Evolutionary conservation across 192 early-diverging fungal species (phyloP), one percentile per base, ranked within the genome.

Genomic region (Backusella australiensis): DNA sequence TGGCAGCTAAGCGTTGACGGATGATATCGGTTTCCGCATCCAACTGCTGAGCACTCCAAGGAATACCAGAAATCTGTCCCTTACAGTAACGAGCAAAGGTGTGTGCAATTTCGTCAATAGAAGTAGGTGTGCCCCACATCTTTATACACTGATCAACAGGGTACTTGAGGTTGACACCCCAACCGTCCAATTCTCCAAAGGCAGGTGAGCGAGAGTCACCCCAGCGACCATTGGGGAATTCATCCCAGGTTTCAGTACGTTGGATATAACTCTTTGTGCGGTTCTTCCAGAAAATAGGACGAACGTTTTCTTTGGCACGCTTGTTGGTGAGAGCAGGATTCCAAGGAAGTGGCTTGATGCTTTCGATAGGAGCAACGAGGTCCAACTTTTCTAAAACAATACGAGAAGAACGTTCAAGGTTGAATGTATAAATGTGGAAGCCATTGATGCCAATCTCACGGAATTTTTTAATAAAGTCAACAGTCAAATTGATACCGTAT

Each of bases 211-310:
- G 89, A 38, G 97, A 92, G 71, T 99, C 96, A 38, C 97, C 97
- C 97, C 96, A 99, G 72, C 97, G 92, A 19, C 97, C 97, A 83
- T 99, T 99, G 59, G 96, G 97, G 79, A 96, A 99, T 79, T 98
- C 96, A 80, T 99, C 96, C 97, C 97, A 99, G 65, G 89, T 82
- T 81, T 95, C 95, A 3, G 97, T 99, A 75, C 93, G 89, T 80
- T 86, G 82, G 81, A 98, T 94, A 85, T 99, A 98, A 80, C 91
- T 93, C 75, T 93, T 91, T 17, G 94, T 89, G 66, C 96, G 93
- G 89, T 99, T 98, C 83, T 93, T 90, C 97, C 97, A 99, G 79
- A 98, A 98, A 80, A 99, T 99, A 63, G 97, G 97, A 21, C 97
- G 95, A 68, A 99, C 97, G 77, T 90, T 95, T 85, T 99, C 97